Evolutionary conservation across 331 rosid genomes (phyloP).

Genomic region (Quercus lobata): DNA sequence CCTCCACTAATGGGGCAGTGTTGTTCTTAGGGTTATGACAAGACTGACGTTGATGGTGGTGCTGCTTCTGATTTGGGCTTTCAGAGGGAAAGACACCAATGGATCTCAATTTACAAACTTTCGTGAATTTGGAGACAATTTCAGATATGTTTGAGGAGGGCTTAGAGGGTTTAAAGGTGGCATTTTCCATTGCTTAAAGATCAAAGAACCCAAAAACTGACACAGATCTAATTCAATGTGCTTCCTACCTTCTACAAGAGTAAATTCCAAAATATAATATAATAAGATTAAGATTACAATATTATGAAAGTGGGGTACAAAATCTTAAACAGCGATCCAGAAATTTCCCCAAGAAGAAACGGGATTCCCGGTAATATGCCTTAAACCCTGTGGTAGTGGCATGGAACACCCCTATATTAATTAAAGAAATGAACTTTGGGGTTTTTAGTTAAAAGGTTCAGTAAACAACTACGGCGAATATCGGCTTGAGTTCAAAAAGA

Average conservation of each 20-base stretch:
- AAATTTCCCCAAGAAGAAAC: slow-evolving; percentile 17
- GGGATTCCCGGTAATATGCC: slow-evolving; percentile 23
- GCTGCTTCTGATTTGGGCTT: slow-evolving; percentile 30
- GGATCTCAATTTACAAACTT: slow-evolving; percentile 62
- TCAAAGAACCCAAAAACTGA: slow-evolving; percentile 9
- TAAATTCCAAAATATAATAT: neutral
- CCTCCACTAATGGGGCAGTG: slow-evolving; percentile 19
- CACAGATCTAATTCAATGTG: neutral
- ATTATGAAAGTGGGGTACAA: slow-evolving; percentile 10
- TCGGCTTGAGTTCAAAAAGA: neutral
- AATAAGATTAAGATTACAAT: neutral
- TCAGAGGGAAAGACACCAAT: slow-evolving; percentile 59
- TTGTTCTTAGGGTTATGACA: slow-evolving; percentile 10
- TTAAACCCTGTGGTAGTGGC: slow-evolving; percentile 15
- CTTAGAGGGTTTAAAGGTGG: slow-evolving; percentile 36
- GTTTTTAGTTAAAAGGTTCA: neutral
- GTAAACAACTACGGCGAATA: neutral
- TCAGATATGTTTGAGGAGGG: slow-evolving; percentile 61
- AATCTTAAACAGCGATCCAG: slow-evolving; percentile 10
- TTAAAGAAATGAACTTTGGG: slow-evolving; percentile 6
- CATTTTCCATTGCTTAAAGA: slow-evolving; percentile 40
- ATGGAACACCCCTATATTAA: slow-evolving; percentile 9
- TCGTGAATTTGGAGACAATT: slow-evolving; percentile 56
- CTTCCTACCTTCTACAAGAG: neutral
- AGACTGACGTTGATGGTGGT: slow-evolving; percentile 7